Conservation (phyloP, 331 rosid species). For the Pyracantha coccinea region DNA sequence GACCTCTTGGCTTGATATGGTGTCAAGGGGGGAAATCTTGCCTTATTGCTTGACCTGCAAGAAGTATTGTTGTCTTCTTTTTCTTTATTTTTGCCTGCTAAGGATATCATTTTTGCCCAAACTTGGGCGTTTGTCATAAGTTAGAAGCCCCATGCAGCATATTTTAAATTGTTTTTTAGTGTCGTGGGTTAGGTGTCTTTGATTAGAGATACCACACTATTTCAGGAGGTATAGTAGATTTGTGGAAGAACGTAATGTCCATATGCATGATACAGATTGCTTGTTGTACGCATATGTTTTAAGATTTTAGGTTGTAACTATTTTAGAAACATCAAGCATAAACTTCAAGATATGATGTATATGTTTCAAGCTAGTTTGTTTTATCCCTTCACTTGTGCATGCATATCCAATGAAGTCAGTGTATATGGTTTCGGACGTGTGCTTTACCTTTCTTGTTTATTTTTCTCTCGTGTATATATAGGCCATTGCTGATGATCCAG, state of each 20-base stretch:
- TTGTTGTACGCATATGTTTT: not conserved
- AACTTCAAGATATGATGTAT: not conserved
- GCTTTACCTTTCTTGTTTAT: not conserved
- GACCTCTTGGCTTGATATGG: slow-evolving; percentile 3
- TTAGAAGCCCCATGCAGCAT: not conserved
- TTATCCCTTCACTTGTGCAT: not conserved
- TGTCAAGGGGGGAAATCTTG: slow-evolving; percentile 4
- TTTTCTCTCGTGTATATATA: slow-evolving; percentile 8
- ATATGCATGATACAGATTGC: not conserved
- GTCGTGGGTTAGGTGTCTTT: not conserved
- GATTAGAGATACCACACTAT: not conserved
- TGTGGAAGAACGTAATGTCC: not conserved
- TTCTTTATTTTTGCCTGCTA: not conserved
- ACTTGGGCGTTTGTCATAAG: not conserved
- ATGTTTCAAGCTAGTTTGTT: not conserved
- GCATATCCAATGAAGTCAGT: not conserved
- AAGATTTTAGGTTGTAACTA: not conserved
- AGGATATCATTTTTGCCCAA: not conserved
- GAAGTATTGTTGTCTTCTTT: not conserved
- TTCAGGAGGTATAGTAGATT: not conserved
- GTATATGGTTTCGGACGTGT: not conserved
- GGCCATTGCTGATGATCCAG: slow-evolving; percentile 68
- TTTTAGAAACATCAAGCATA: not conserved
- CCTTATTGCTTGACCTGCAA: not conserved
- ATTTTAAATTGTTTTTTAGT: not conserved